Percentiles rank a stretch among this genome's conserved stretches.
phyloP scores from a whole-genome alignment of 352 stramenopile genomes.

The Phytophthora chlamydospora region DNA sequence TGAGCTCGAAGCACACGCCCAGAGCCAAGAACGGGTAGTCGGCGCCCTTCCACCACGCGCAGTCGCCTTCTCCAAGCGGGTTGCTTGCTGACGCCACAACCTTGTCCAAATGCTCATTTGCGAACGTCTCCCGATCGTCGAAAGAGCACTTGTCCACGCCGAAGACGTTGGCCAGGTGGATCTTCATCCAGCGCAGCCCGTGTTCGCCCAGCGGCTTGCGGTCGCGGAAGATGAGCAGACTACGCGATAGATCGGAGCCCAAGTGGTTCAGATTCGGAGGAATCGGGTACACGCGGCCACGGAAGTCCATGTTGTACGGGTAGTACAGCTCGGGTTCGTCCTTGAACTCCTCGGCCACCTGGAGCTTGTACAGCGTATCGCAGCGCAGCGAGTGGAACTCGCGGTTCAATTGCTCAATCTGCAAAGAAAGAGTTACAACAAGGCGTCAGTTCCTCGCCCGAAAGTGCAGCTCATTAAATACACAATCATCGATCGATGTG shows the following conservation, averaged over 20 bases:
- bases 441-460: conserved; percentile 12
- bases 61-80: conserved; percentile 85
- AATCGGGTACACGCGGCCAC: conserved; percentile 98
- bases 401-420: conserved; percentile 82
- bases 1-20: conserved; percentile 97
- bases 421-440: conserved; percentile 16
- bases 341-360: conserved; percentile 96
- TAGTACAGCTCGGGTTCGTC: conserved; percentile 98
- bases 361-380: conserved; percentile 95
- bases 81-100: conserved; percentile 90
- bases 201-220: conserved; percentile 94
- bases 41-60: conserved; percentile 95
- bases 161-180: conserved; percentile 94
- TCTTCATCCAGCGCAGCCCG: conserved; percentile 99
- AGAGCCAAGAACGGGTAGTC: conserved; percentile 99
- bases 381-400: conserved; percentile 96
- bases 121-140: conserved; percentile 95
- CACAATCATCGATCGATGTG: conserved; percentile 20
- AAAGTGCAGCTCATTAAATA: too few relatives aligned
- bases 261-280: conserved; percentile 99
- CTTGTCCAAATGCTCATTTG: conserved; percentile 94
- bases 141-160: conserved; percentile 96
- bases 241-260: conserved; percentile 98
- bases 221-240: conserved; percentile 96
- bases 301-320: conserved; percentile 99